Evolutionary conservation across 129 eudicot genomes (phyloP).

Genomic region (Logfia minima): DNA sequence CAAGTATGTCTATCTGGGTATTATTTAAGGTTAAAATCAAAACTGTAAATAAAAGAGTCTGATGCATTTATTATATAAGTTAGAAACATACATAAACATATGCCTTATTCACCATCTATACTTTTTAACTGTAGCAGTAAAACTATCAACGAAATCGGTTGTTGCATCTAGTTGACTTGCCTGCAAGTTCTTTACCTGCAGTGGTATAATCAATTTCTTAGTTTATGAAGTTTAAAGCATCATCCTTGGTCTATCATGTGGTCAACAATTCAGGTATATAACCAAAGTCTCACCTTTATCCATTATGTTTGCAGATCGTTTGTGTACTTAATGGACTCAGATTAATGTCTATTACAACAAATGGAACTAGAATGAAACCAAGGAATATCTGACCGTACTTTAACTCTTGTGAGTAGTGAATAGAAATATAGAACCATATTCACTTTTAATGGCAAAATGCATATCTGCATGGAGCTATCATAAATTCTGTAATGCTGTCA

Average conservation of each 20-base stretch:
- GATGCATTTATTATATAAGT: background rate
- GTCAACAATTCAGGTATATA: background rate
- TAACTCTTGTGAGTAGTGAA: slow-evolving; percentile 22
- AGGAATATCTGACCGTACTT: slow-evolving; percentile 30
- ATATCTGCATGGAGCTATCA: slow-evolving; percentile 24
- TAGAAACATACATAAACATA: background rate
- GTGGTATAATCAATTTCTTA: background rate
- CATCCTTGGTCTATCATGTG: background rate
- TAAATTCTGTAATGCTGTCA: slow-evolving; percentile 33
- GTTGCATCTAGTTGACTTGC: background rate
- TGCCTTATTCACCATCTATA: background rate
- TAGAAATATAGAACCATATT: slow-evolving; percentile 30
- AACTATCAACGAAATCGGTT: background rate
- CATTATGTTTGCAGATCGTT: background rate
- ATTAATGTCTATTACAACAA: background rate
- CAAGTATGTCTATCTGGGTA: background rate
- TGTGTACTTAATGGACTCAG: background rate
- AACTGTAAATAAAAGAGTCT: background rate
- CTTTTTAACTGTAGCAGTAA: too few relatives aligned
- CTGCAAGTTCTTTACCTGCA: background rate
- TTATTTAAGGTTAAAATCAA: background rate
- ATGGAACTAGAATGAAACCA: slow-evolving; percentile 17
- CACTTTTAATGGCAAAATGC: slow-evolving; percentile 37
- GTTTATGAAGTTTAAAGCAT: background rate
- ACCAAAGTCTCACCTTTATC: background rate